Evolutionary conservation across 2,329 filamentous ascomycete genomes (phyloP).

Genomic region (Rosellinia necatrix): DNA sequence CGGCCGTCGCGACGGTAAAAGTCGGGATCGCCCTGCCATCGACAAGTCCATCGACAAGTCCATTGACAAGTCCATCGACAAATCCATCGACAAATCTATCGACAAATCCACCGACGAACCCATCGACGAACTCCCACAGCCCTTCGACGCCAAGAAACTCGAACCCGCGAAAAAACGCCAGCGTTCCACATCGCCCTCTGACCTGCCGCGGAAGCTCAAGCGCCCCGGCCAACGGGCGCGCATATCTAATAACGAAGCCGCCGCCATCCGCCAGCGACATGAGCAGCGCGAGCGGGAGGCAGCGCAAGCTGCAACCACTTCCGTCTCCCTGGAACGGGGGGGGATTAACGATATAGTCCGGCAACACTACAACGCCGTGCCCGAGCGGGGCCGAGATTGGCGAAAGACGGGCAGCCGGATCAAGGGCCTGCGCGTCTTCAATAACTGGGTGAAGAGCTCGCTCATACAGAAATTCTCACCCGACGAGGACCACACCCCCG

Average conservation of each 20-base stretch:
- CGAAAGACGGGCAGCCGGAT: conserved; percentile 92
- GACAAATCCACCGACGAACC: conserved; percentile 31
- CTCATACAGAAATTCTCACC: conserved; percentile 96
- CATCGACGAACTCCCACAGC: conserved; percentile 58
- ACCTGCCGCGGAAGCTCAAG: conserved; percentile 66
- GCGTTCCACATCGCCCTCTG: conserved; percentile 54
- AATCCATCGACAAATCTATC: no score
- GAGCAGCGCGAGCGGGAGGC: conserved; percentile 57
- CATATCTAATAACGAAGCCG: conserved; percentile 68
- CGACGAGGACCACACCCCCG: conserved; percentile 71
- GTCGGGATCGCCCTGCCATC: no score
- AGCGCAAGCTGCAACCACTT: conserved; percentile 44
- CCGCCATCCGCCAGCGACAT: conserved; percentile 68
- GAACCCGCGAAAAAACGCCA: conserved; percentile 63
- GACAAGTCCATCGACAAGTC: no score
- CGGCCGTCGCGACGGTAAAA: conserved; percentile 30
- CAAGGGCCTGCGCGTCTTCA: conserved; percentile 91
- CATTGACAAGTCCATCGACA: no score
- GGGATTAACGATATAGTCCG: conserved; percentile 84
- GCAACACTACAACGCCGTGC: conserved; percentile 95
- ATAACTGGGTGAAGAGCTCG: conserved; percentile 99
- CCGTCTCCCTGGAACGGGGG: conserved; percentile 51
- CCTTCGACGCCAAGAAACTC: conserved; percentile 63
- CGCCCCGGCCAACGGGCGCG: conserved; percentile 69
- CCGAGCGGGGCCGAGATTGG: conserved; percentile 92